phyloP scores from a whole-genome alignment of 306 rosid species.

The Casuarina equisetifolia region DNA sequence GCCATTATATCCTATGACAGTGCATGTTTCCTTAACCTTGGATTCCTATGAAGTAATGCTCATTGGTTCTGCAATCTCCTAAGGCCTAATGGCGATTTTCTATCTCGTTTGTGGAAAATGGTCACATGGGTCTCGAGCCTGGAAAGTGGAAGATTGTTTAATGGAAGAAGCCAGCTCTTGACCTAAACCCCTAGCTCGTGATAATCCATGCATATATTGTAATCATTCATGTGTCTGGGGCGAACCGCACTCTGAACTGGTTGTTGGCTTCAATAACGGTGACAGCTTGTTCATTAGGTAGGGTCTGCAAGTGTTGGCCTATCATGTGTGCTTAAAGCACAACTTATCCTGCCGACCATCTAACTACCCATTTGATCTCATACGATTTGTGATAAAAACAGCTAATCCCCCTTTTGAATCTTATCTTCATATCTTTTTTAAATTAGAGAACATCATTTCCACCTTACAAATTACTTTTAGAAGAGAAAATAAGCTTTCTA shows the following conservation, averaged over 20 bases:
- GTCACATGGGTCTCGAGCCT: neutral
- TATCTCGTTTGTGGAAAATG: neutral
- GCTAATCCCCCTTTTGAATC: too few species aligned
- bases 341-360: neutral
- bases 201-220: neutral
- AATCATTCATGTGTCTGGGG: too few species aligned
- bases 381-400: neutral
- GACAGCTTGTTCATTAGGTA: slow-evolving; percentile 15
- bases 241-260: too few species aligned
- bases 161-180: neutral
- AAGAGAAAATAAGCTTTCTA: too few species aligned
- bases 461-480: too few species aligned
- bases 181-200: neutral
- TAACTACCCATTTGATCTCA: neutral
- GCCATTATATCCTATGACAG: neutral
- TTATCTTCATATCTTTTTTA: too few species aligned
- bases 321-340: neutral
- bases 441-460: too few species aligned
- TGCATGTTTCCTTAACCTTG: neutral
- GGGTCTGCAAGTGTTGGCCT: neutral
- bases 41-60: slow-evolving; percentile 19
- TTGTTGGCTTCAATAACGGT: neutral
- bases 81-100: neutral
- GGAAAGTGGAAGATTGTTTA: neutral
- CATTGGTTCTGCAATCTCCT: neutral